A percentile compares a stretch with the other conserved stretches of the same genome.
Conservation (phyloP, 2,329 filamentous ascomycete species). For the Colletotrichum zoysiae region DNA sequence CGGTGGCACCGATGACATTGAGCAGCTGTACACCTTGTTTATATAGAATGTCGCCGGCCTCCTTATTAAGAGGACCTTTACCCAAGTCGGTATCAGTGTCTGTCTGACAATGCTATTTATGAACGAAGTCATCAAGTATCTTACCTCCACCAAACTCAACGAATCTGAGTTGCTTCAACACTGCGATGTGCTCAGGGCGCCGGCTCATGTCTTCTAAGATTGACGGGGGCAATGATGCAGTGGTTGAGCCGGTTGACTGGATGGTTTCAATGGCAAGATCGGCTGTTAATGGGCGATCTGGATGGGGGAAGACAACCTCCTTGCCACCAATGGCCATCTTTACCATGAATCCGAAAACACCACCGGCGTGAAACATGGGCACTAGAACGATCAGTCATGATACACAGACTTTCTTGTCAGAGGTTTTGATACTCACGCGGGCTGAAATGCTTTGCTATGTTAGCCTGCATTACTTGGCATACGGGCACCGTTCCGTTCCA, state of each 20-base stretch:
- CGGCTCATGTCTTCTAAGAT: slow-evolving; percentile 59
- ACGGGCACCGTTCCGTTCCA: slow-evolving; percentile 41
- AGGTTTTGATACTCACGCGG: slow-evolving; percentile 19
- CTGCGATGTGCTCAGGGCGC: slow-evolving; percentile 47
- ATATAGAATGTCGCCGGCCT: slow-evolving; percentile 54
- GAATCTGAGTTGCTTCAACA: slow-evolving; percentile 50
- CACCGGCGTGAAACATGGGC: slow-evolving; percentile 56
- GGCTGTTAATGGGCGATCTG: slow-evolving; percentile 51
- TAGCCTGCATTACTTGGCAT: slow-evolving; percentile 50
- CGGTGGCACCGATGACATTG: slow-evolving; percentile 58
- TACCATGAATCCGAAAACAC: slow-evolving; percentile 46
- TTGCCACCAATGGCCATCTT: slow-evolving; percentile 48
- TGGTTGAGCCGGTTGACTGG: slow-evolving; percentile 45
- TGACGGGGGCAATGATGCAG: slow-evolving; percentile 52
- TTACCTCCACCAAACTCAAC: slow-evolving; percentile 56
- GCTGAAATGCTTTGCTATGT: slow-evolving; percentile 21
- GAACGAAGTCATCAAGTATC: background rate
- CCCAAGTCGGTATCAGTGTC: background rate
- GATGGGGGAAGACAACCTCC: slow-evolving; percentile 47
- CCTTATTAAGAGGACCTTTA: slow-evolving; percentile 47
- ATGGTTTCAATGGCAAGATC: slow-evolving; percentile 52
- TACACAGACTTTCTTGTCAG: background rate
- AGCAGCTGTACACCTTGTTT: slow-evolving; percentile 50
- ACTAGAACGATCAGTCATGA: slow-evolving; percentile 42
- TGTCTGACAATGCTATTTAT: too few relatives aligned